Base-by-base conservation (phyloP, 305 asterid genomes). In the Stenogyne calaminthoides region DNA sequence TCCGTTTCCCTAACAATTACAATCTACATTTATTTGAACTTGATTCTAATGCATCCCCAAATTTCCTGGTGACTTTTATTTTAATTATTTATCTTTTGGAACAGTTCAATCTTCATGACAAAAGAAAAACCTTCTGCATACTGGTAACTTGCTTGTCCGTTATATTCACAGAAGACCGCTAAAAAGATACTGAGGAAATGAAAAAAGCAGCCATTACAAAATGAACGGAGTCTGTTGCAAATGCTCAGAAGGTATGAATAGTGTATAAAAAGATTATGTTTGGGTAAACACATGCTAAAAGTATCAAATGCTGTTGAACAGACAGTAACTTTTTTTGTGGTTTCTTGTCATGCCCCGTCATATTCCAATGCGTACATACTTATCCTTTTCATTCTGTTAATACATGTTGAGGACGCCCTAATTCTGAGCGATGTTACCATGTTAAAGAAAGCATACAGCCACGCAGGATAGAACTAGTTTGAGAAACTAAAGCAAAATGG, bases 401-500 rank as follows among this genome's bases (percentile, higher is more conserved):
- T n/a, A 46, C 56, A 7, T 49, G 11, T 49, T 15, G 22, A 46
- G 10, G 22, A 49, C 9, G 16, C 22, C 22, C 10, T 49, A 49
- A 49, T 49, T 49, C 56, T 49, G 56, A 0, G 56, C 4, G 10
- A 15, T 49, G 56, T 49, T 15, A 16, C 10, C 56, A 6, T 7
- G 56, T 49, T 49, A 49, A 49, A 49, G 56, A 69, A 58, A 71
- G 56, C 32, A 44, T 12, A 63, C 11, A 57, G 25, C 32, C 32
- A 68, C 2, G 7, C 49, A 16, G 25, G 58, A 19, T 60, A 37
- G 10, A 59, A 42, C 76, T 47, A 29, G 40, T 57, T 57, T 27
- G 37, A 39, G 61, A 52, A 67, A 40, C 32, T 56, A 60, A 72
- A 72, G 40, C 64, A 18, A 55, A 64, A 36, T 18, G 66, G 34